Evolutionary conservation across 2,329 filamentous ascomycete species (phyloP).

Genomic region (Blastomyces percursus): DNA sequence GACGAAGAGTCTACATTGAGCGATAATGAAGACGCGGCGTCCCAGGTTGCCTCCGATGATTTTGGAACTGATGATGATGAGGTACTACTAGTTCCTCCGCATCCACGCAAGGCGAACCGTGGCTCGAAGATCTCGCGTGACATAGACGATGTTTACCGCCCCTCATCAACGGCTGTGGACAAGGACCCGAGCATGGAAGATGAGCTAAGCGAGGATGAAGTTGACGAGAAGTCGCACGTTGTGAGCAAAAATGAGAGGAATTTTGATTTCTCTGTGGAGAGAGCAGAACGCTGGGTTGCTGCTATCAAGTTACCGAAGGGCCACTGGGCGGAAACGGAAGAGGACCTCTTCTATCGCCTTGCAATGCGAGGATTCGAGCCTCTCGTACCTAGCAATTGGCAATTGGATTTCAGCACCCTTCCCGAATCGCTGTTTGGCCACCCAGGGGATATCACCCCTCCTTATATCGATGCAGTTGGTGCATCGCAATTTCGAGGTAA

Average conservation of each 20-base stretch:
- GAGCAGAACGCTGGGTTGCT: constrained; percentile 26
- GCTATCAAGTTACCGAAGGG: constrained; percentile 31
- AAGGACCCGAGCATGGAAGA: constrained; percentile 12
- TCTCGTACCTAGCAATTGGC: constrained; percentile 43
- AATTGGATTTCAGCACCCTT: constrained; percentile 43
- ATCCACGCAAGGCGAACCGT: background rate
- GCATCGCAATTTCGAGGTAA: constrained; percentile 39
- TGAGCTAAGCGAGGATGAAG: constrained; percentile 13
- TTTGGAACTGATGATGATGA: constrained; percentile 1
- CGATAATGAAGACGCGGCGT: background rate
- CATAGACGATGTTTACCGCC: constrained; percentile 5
- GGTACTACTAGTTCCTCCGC: background rate
- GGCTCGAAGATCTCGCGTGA: background rate
- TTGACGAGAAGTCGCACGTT: constrained; percentile 11
- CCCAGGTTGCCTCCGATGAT: background rate
- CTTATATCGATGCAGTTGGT: constrained; percentile 37
- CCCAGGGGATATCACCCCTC: constrained; percentile 26
- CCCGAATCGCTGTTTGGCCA: constrained; percentile 43
- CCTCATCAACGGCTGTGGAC: constrained; percentile 10
- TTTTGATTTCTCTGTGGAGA: constrained; percentile 23
- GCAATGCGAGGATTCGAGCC: constrained; percentile 47
- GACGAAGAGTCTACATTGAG: background rate
- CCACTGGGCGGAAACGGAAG: constrained; percentile 43
- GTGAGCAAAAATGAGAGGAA: constrained; percentile 17
- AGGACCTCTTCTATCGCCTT: constrained; percentile 43